Evolutionary conservation across 768 basidiomycete genomes (phyloP).

Genomic region (Pisolithus marmoratus): DNA sequence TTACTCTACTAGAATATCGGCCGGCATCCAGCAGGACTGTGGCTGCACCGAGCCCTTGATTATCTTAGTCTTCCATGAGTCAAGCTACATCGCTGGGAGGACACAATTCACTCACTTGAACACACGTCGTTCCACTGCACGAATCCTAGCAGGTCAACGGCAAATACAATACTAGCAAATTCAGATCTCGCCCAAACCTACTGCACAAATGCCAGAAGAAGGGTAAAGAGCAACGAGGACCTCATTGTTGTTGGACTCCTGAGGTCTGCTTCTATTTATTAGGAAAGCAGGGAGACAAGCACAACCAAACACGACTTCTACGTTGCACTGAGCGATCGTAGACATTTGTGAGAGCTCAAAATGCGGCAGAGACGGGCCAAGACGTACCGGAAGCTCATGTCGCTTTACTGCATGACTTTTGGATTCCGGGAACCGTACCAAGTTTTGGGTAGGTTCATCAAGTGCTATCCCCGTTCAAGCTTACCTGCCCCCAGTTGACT

Average conservation of each 20-base stretch:
- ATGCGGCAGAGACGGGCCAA: constrained; percentile 98
- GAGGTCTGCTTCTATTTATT: no score
- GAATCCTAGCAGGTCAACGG: no score
- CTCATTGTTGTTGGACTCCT: no score
- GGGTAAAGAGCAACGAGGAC: no score
- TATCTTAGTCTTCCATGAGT: constrained; percentile 23
- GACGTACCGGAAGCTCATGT: constrained; percentile 91
- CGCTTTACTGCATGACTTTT: constrained; percentile 78
- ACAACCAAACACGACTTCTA: no score
- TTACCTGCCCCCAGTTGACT: constrained; percentile 56
- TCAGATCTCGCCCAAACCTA: no score
- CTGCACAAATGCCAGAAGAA: no score
- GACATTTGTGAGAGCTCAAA: constrained; percentile 1
- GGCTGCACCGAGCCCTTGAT: constrained; percentile 45
- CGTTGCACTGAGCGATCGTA: no score
- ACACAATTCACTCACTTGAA: constrained; percentile 31
- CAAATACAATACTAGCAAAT: no score
- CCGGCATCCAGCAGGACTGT: constrained; percentile 61
- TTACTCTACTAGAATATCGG: constrained; percentile 5
- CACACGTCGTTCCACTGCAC: no score
- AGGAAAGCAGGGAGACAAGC: no score
- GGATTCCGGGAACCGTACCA: constrained; percentile 94
- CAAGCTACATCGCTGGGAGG: constrained; percentile 7
- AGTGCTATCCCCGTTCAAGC: not conserved
- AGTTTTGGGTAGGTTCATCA: constrained; percentile 58